Percentiles rank a stretch among this genome's conserved stretches.
phyloP scores from a whole-genome alignment of 2,329 filamentous ascomycete genomes.

The Aspergillus vadensis region DNA sequence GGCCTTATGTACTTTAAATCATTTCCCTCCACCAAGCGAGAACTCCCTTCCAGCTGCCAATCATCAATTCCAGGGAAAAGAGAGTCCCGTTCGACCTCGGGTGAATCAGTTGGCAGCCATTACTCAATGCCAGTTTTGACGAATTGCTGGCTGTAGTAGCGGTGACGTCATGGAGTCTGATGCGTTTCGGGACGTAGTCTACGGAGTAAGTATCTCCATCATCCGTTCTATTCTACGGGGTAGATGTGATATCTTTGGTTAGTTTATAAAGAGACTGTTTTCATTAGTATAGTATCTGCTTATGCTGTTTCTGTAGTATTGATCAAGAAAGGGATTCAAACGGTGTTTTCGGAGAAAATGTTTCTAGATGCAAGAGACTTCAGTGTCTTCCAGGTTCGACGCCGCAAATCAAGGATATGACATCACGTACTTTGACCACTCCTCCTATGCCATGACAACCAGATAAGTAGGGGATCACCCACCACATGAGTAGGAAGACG shows the following conservation, averaged over 20 bases:
- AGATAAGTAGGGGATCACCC: background rate
- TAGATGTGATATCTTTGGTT: background rate
- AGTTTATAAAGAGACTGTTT: too few species aligned
- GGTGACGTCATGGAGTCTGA: slow-evolving; percentile 18
- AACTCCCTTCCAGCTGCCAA: background rate
- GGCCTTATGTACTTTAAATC: background rate
- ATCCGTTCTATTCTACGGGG: background rate
- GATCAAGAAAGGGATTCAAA: too few species aligned
- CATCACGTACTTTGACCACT: background rate
- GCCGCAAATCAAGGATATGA: slow-evolving; percentile 6
- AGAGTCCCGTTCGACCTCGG: slow-evolving; percentile 3
- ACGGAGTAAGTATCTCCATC: background rate
- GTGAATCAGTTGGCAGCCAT: background rate
- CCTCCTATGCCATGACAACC: background rate
- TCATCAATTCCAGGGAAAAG: background rate
- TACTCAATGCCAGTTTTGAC: background rate
- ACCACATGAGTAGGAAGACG: background rate
- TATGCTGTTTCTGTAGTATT: too few species aligned
- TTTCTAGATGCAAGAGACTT: background rate
- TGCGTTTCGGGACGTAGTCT: background rate
- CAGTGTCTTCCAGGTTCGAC: slow-evolving; percentile 2
- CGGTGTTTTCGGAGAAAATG: too few species aligned
- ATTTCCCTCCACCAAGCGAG: background rate
- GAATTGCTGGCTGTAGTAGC: background rate
- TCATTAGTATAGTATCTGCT: background rate